Evolutionary conservation across 2,329 filamentous ascomycete species (phyloP), one percentile per base, ranked within the genome.

Genomic region (Geosmithia putterillii): DNA sequence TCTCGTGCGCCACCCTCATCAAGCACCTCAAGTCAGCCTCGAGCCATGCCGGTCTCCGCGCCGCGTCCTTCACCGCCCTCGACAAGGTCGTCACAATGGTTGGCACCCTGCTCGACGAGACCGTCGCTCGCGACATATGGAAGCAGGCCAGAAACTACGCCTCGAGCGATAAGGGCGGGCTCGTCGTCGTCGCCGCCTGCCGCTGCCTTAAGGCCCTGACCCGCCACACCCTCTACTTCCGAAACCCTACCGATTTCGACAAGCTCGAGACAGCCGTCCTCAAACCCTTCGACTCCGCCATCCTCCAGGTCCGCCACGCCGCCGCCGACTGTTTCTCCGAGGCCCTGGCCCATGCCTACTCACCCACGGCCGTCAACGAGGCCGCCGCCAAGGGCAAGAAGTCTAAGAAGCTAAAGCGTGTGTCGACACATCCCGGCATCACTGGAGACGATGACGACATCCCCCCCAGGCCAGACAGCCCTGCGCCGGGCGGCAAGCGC

Each of bases 171-270:
- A 96, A 92, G 62, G 85, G 87, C 4, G 72, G 79, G 3, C 71
- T 94, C 28, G 88, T 90, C 7, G 79, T 95, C 57, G 74, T 83
- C 15, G 76, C 79, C 45, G 84, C 86, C 8, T 94, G 85, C 54
- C 79, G 79, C 50, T 94, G 86, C 57, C 65, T 98, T 48, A 82
- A 84, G 55, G 71, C 79, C 44, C 66, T 96, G 41, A 66, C 84
- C 19, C 80, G 75, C 45, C 68, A 75, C 47, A 95, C 89, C 0
- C 63, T 74, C 0, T 94, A 86, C 57, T 96, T 96, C 56, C 81
- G 88, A 56, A 94, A 94, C 55, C 79, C 83, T 14, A 81, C 74
- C 57, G 92, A 98, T 57, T 95, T 94, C 55, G 92, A 98, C 51
- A 87, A 84, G 57, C 64, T 96, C 18, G 88, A 90, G 61, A 76